Conservation (phyloP, 2,329 filamentous ascomycete species). For the Fusarium irregulare region DNA sequence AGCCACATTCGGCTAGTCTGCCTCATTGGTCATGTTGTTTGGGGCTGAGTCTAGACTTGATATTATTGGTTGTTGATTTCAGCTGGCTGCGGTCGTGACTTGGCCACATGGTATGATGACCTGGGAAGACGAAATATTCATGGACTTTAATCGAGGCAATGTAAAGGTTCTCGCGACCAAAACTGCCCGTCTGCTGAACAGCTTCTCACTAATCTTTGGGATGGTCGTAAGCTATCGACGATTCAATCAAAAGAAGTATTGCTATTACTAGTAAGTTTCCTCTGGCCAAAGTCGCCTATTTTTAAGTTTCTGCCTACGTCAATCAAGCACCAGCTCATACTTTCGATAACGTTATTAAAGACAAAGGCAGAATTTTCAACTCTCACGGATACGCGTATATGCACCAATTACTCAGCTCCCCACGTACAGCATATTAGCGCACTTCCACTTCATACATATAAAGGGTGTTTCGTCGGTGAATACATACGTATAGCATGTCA, state of each 20-base stretch:
- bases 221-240: neutral
- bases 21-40: neutral
- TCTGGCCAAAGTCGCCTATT: too few species aligned
- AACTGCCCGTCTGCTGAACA: neutral
- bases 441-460: neutral
- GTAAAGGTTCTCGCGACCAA: neutral
- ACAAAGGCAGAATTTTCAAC: neutral
- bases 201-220: too few species aligned
- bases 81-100: neutral
- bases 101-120: neutral
- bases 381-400: neutral
- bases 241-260: too few species aligned
- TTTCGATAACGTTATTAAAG: neutral
- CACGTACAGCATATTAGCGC: neutral
- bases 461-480: fast-evolving
- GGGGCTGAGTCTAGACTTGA: neutral
- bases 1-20: neutral
- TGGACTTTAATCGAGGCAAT: neutral
- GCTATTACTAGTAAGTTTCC: neutral
- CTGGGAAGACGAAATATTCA: neutral
- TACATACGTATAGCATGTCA: fast-evolving
- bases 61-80: neutral
- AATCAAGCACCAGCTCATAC: neutral
- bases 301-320: neutral
- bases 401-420: neutral